Evolutionary conservation across 768 basidiomycete species (phyloP).

Genomic region (Rhodotorula sphaerocarpa): DNA sequence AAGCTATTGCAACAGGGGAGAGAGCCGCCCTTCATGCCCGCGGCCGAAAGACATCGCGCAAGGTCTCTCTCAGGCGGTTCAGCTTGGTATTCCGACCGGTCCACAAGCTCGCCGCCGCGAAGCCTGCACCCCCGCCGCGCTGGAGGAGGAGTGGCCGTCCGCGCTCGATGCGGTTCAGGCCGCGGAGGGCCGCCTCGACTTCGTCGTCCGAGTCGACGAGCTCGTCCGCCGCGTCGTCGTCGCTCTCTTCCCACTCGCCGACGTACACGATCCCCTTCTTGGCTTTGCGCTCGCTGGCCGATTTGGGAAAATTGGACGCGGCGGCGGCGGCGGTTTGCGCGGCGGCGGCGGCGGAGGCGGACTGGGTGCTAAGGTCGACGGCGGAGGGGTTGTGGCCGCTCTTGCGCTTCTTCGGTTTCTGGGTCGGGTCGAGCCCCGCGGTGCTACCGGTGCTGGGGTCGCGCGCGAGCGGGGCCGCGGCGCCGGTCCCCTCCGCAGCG

Average conservation of each 20-base stretch:
- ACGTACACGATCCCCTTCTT: constrained; percentile 59
- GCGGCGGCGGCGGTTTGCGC: not conserved
- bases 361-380: too few species aligned
- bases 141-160: constrained; percentile 48
- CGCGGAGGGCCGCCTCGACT: constrained; percentile 62
- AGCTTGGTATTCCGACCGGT: constrained; percentile 63
- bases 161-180: constrained; percentile 32
- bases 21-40: not conserved
- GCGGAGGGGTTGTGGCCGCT: too few species aligned
- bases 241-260: constrained; percentile 62
- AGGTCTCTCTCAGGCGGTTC: constrained; percentile 53
- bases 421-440: not conserved
- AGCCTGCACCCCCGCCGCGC: constrained; percentile 62
- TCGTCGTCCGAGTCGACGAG: constrained; percentile 72
- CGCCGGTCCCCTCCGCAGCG: not conserved
- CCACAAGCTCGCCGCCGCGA: constrained; percentile 63
- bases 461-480: not conserved
- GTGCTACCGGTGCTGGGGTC: not conserved
- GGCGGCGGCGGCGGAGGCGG: constrained; percentile 1
- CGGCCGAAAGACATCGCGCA: constrained; percentile 39
- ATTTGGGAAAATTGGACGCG: not conserved
- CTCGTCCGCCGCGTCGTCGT: constrained; percentile 47
- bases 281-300: constrained; percentile 40
- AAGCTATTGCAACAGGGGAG: not conserved
- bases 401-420: constrained; percentile 9